Evolutionary conservation across 176 grass and related monocot genomes (phyloP).

Genomic region (Phragmites australis): DNA sequence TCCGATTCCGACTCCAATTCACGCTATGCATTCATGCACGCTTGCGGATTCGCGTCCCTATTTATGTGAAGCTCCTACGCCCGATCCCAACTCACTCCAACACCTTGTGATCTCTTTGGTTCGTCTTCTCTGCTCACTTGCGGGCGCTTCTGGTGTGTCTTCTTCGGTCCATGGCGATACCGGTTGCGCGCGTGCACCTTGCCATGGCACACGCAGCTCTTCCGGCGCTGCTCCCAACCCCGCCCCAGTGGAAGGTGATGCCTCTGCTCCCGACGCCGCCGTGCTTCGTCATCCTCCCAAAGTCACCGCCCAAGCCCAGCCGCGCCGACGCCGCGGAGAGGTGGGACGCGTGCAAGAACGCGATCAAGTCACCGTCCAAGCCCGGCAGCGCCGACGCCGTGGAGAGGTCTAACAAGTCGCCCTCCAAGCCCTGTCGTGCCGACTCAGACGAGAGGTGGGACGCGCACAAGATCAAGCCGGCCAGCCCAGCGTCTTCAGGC

Average conservation of each 20-base stretch:
- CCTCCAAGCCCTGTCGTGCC: too few species aligned
- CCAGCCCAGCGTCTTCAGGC: not conserved
- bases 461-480: not conserved
- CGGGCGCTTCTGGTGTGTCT: not conserved
- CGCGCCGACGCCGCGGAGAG: not conserved
- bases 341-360: slow-evolving; percentile 20
- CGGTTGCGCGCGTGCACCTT: not conserved
- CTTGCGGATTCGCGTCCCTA: not conserved
- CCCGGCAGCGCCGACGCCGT: not conserved
- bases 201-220: not conserved
- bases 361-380: not conserved
- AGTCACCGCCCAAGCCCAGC: not conserved
- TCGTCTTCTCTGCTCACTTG: not conserved
- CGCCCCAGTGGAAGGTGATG: not conserved
- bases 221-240: slow-evolving; percentile 20
- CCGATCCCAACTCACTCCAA: not conserved
- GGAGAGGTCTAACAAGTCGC: too few species aligned
- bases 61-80: not conserved
- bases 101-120: not conserved
- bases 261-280: not conserved
- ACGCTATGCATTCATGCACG: not conserved
- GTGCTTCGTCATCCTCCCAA: not conserved
- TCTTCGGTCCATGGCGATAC: not conserved
- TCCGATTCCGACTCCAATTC: not conserved
- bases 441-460: not conserved